A percentile compares a stretch with the other conserved stretches of the same genome.
These are phyloP conservation scores for Trichomonascaceae sp. DNA, from an alignment of 1,139 yeast genomes.

Conservation along the genomic window DNA sequence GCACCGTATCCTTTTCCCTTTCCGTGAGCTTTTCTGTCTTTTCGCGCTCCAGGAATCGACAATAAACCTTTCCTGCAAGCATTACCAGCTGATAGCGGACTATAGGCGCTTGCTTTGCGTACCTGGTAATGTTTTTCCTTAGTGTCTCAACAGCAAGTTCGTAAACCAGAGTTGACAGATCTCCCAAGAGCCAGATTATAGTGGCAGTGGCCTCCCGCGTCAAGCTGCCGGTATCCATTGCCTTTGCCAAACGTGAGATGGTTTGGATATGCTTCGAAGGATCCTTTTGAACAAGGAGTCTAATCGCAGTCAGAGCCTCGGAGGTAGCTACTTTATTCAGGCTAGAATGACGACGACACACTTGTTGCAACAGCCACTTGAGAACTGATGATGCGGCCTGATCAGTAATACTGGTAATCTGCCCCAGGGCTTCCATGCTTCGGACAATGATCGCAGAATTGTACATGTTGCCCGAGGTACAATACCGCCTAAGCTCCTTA, in stretches of 20 bases:
- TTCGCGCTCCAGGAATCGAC: slow-evolving; percentile 34
- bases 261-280: slow-evolving; percentile 32
- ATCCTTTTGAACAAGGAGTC: slow-evolving; percentile 59
- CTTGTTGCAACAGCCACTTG: slow-evolving; percentile 36
- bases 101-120: slow-evolving; percentile 40
- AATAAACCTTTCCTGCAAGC: slow-evolving; percentile 60
- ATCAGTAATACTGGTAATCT: background rate
- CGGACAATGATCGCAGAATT: background rate
- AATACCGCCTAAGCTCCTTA: slow-evolving; percentile 37
- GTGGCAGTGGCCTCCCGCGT: slow-evolving; percentile 52
- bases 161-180: slow-evolving; percentile 40
- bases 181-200: slow-evolving; percentile 86
- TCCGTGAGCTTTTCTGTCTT: slow-evolving; percentile 6
- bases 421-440: background rate
- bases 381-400: slow-evolving; percentile 10
- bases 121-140: slow-evolving; percentile 42
- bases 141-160: slow-evolving; percentile 67
- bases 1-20: slow-evolving; percentile 25
- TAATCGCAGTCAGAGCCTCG: slow-evolving; percentile 53
- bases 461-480: background rate
- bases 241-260: slow-evolving; percentile 30
- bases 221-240: slow-evolving; percentile 4
- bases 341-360: slow-evolving; percentile 20
- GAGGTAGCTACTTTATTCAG: slow-evolving; percentile 26
- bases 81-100: slow-evolving; percentile 64